Base-by-base conservation (phyloP, 768 basidiomycete species). In the Favolaschia claudopus region DNA sequence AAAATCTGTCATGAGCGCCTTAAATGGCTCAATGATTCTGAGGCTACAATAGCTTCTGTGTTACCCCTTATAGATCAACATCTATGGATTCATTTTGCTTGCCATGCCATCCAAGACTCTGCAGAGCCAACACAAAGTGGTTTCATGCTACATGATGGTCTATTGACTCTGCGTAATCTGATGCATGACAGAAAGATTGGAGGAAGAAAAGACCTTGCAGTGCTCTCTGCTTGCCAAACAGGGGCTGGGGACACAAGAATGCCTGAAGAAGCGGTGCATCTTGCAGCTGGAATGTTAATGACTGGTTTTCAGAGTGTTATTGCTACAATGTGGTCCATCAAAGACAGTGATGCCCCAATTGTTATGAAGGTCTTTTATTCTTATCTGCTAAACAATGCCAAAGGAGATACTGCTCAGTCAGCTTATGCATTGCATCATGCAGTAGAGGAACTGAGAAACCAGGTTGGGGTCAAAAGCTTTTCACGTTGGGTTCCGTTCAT, bases 221-320 rank as follows among this genome's bases (percentile, higher is more conserved):
- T 77, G 60, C 66, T 81, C 5, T 78, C 79, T 1, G 78, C 79
- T 1, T 81, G 80, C 50, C 68, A 79, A 42, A 80, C 76, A 5
- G 72, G 74, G 1, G 68, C 60, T n/a, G 72, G 76, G 1, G 69
- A 70, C 20, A 44, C 62, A 22, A 46, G 50, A 24, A 51, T 74
- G 1, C 52, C 72, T 0, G 72, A 78, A 7, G 79, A 81, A 47
- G 72, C 70, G 0, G 68, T 79, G 4, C 77, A 78, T 68, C 57
- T 79, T 4, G 73, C 77, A 0, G 75, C 75, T 4, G 77, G 75
- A 15, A 77, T 79, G 76, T 63, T 75, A 40, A 51, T 60, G 20
- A 69, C 68, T 27, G 70, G 70, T 5, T 72, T 67, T 40, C 40
- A 57, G 24, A 49, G 74, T 24, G 74, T 76, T 4, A 58, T 80